Base-by-base conservation (phyloP, 345 rosid species). In the Aquilaria yunnanensis region DNA sequence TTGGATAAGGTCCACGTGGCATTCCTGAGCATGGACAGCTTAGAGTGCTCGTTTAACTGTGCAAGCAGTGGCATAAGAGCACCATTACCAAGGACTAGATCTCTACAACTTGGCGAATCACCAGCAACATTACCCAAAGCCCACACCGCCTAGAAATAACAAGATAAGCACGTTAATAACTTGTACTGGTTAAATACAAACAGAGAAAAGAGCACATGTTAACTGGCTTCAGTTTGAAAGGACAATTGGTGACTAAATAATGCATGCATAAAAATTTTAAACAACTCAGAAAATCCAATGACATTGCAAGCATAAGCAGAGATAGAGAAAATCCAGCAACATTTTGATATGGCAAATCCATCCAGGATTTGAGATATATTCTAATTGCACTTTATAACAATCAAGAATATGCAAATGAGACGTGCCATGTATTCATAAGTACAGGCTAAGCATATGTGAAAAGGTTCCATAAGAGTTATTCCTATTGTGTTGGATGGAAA, bases 121-220 rank as follows among this genome's bases (percentile, higher is more conserved):
- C 90, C 90, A 55, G 90, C 94, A 72, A 87, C 88, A 77, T 82
- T 84, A 55, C 94, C 94, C 71, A 87, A 77, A 59, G 94, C 90
- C 94, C 90, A 84, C 58, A 87, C 90, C 2, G 90, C 94, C 90
- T 82, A 30, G 48, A 77, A 63, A 48, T 10, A 9, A 41, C 34
- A 52, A 43, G 14, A 29, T 12, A 52, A 63, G 6, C 11, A 11
- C 49, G 34, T 53, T 16, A 63, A 31, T 53, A 29, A 13, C 51
- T 41, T 33, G 29, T 6, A 23, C 14, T 3, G 34, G 37, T 10
- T 7, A 37, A 37, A 37, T 0, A 3, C 43, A 37, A 34, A 57
- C 34, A 65, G 57, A 32, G 14, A 32, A 57, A 13, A 61, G 56
- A 61, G 32, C 10, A 32, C 30, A 61, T 13, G 2, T 12, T 31